Conservation (phyloP, 2,329 filamentous ascomycete genomes). For the Mycosphaerella sp. region DNA sequence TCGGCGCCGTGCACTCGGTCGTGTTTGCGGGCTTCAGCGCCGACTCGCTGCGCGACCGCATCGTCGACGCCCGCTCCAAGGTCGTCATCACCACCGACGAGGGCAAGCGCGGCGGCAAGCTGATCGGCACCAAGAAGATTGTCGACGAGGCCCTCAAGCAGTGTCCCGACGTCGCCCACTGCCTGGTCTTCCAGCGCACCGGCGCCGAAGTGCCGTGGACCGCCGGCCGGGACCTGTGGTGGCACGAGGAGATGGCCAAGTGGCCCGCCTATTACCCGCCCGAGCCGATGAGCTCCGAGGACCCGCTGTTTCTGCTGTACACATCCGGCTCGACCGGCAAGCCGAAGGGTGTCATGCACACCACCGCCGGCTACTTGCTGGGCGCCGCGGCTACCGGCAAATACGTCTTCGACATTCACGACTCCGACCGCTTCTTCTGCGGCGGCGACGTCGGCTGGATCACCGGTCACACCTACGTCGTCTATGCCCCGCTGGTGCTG, state of each 20-base stretch:
- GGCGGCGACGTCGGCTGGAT: constrained; percentile 99
- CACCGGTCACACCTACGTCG: constrained; percentile 96
- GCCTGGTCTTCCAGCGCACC: constrained; percentile 91
- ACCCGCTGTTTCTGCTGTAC: constrained; percentile 95
- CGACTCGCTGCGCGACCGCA: constrained; percentile 90
- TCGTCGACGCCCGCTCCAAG: constrained; percentile 82
- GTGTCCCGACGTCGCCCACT: constrained; percentile 78
- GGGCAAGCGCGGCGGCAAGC: constrained; percentile 94
- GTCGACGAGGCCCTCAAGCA: constrained; percentile 96
- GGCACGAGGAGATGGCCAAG: constrained; percentile 98
- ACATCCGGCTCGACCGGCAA: constrained; percentile 97
- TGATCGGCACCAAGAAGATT: constrained; percentile 98
- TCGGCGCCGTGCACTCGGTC: constrained; percentile 94
- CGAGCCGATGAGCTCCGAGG: constrained; percentile 84
- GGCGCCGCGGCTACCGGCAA: constrained; percentile 91
- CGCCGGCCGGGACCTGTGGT: constrained; percentile 84
- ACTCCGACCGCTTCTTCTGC: constrained; percentile 90
- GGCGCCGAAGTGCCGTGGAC: constrained; percentile 91
- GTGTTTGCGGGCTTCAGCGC: constrained; percentile 97
- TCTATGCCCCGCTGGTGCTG: constrained; percentile 88
- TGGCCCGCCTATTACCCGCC: constrained; percentile 89
- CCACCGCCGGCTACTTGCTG: constrained; percentile 88
- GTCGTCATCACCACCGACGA: constrained; percentile 97
- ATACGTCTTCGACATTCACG: constrained; percentile 98
- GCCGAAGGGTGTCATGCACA: constrained; percentile 99